Base-by-base conservation (phyloP, 257 asterid genomes). In the Lithospermum erythrorhizon region DNA sequence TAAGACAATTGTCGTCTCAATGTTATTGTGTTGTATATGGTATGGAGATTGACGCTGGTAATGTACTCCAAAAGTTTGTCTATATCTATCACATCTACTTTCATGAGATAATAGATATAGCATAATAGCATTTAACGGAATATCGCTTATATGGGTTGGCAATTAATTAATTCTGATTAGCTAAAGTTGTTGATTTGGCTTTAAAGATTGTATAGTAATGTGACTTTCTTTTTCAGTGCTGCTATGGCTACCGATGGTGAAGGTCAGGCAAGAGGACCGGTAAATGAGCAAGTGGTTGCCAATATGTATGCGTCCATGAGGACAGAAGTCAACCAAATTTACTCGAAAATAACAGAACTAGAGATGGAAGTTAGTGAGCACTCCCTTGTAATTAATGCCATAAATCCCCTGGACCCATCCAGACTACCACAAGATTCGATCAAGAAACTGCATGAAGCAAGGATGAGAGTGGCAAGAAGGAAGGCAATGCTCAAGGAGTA, bases 351-450 rank as follows among this genome's bases (percentile, higher is more conserved):
- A 55, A 86, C 90, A 0, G 95, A 93, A 70, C 83, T 93, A 19
- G 97, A 89, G 69, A 93, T 93, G 98, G 95, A 93, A 76, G 96
- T 69, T 11, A 84, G 94, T 19, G 98, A 93, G 79, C 98, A 93
- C 68, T 78, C 91, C 17, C 85, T 93, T 15, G 98, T 93, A 73
- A 80, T 83, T 71, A 86, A 89, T 66, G 98, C 98, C 73, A 84
- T 93, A 49, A 71, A 81, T 61, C 97, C 94, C 23, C 88, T 93
- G 16, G 98, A 93, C 57, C 95, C 89, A 53, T 80, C 87, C n/a
- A 87, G 97, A 71, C 86, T 89, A 81, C 80, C 84, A 89, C 77
- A 86, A 93, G 70, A 84, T 93, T 65, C 74, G 96, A 84, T 93
- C 22, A 75, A 76, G 51, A 93, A 85, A 71, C 75, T 81, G 0